These are phyloP conservation scores for Carallia pectinifolia DNA, from an alignment of 345 rosid genomes.

Conservation along the genomic window DNA sequence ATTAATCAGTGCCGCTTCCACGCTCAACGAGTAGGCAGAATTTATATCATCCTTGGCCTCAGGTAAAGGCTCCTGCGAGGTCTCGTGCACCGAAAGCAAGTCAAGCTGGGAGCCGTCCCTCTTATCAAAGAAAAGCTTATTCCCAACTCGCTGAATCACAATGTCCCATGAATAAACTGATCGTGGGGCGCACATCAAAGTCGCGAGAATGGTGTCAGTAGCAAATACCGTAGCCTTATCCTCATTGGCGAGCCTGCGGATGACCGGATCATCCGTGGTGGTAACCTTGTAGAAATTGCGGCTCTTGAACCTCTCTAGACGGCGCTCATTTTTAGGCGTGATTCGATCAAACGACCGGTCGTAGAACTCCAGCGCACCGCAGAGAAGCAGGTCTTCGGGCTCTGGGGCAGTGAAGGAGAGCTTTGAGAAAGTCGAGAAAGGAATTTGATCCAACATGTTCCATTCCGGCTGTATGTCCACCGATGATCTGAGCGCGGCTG, in stretches of 20 bases:
- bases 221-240: conserved; percentile 94
- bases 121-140: conserved; percentile 85
- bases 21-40: conserved; percentile 71
- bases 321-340: conserved; percentile 78
- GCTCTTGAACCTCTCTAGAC: conserved; percentile 86
- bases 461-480: conserved; percentile 97
- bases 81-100: conserved; percentile 85
- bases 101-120: conserved; percentile 90
- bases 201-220: conserved; percentile 72
- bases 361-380: conserved; percentile 80
- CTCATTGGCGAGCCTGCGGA: conserved; percentile 79
- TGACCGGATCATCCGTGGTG: conserved; percentile 88
- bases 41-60: conserved; percentile 88
- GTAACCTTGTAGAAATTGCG: conserved; percentile 91
- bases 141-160: conserved; percentile 86
- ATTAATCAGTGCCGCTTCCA: conserved; percentile 84
- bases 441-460: conserved; percentile 98
- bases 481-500: conserved; percentile 74
- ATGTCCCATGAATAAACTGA: conserved; percentile 98
- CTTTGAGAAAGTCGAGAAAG: conserved; percentile 81
- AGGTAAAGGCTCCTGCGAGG: conserved; percentile 86
- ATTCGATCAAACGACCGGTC: conserved; percentile 65
- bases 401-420: conserved; percentile 70
- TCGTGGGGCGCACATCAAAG: conserved; percentile 89
- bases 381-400: conserved; percentile 74